Base-by-base conservation (phyloP, 140 eudicot genomes). In the Senecio squalidus region DNA sequence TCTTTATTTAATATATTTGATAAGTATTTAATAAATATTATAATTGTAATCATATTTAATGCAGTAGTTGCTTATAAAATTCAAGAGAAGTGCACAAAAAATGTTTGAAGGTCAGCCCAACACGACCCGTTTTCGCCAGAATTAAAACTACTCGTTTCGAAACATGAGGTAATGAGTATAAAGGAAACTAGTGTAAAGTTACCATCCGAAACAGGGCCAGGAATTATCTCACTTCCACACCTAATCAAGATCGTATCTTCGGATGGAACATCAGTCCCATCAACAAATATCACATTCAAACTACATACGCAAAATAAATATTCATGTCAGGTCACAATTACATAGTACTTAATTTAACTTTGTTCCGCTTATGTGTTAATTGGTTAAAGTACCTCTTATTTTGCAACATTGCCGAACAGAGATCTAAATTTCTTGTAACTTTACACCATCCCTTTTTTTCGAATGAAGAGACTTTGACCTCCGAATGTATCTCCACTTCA, bases 201-300 rank as follows among this genome's bases (percentile, higher is more conserved):
- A 74, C 81, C 79, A 45, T 76, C 81, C 14, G 67, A 76, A 54
- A 49, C 58, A 15, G 79, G 80, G 56, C 92, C 97, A 20, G 83
- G 87, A 24, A 78, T 49, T 52, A 89, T 89, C 79, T 85, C 89
- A 62, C 90, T 82, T 62, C 95, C 97, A 73, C 97, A 86, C 55
- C 68, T 78, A 52, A 89, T 70, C 36, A 70, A 48, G 56, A 72
- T 61, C n/a, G 78, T 68, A 64, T 82, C 86, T 63, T 78, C 95
- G 2, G 68, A 65, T 52, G 63, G 66, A 69, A 89, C 80, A 23
- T 64, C 74, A 29, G 72, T 59, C 67, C 81, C 94, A 50, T 89
- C 89, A 64, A 89, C 90, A 74, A 66, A 76, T 26, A 89, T 78
- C 25, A 53, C 69, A 71, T 54, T 66, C 60, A 74, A 71, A 62